Evolutionary conservation across 1,284 basidiomycete species (phyloP), one percentile per base, ranked within the genome.

Genomic region (Sporisorium exsertum): DNA sequence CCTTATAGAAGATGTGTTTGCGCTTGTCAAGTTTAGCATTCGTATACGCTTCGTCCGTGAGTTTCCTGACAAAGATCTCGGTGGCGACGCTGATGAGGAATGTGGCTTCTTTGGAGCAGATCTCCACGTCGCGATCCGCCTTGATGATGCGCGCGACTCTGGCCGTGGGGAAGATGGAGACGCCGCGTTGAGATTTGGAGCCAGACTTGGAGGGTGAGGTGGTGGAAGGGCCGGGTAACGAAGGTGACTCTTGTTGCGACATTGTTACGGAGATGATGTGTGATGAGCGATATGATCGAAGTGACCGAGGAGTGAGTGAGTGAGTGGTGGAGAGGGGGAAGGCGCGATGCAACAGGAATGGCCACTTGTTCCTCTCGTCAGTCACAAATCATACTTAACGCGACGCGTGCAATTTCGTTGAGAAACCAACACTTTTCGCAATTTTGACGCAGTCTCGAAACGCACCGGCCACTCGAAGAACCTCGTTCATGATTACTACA

Each of bases 101-200:
- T 10, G 72, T 78, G 15, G 81, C 81, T 66, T 82, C 81, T 37
- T 77, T 76, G 32, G 77, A 78, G 74, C 81, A 82, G 33, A 81
- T 81, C 43, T 82, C 81, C 20, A 82, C 75, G 29, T 80, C 77
- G 24, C 63, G 73, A 37, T 82, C 81, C 15, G 81, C 80, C 58
- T 82, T 82, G 74, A 82, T 81, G 61, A 82, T 82, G 42, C 78
- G 72, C 18, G 67, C 37, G 1, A 82, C 73, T 29, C 81, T 69
- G 5, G 81, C 81, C 5, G 63, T 59, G 7, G 81, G 81, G 22
- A 82, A 74, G 33, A 78, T 63, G 0, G 79, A 75, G 1, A 58
- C 64, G 20, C 81, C 80, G 16, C 72, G 63, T 33, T 65, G 56
- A 29, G 51, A 24, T n/a, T 59, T 64, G n/a, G 54, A n/a, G 29